phyloP scores from a whole-genome alignment of 2,329 filamentous ascomycete genomes.

The Ophiostoma himal-ulmi region DNA sequence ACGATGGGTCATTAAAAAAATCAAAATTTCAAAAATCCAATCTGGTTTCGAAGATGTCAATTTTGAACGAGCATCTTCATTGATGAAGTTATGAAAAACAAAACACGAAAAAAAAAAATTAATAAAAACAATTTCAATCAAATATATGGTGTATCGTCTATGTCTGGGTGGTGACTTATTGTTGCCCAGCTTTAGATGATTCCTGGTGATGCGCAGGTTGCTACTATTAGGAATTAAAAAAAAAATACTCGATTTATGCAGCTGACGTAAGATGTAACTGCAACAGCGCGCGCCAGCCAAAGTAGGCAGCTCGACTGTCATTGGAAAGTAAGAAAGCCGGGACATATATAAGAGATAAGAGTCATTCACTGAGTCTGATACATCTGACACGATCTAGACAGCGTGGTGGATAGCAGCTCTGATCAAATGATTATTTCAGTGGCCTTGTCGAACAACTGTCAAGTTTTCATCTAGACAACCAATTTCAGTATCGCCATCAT shows the following conservation, averaged over 20 bases:
- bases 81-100: background rate
- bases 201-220: background rate
- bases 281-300: background rate
- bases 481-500: background rate
- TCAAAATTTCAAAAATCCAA: conserved; percentile 12
- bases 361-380: background rate
- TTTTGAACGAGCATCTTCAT: conserved; percentile 14
- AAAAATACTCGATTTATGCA: background rate
- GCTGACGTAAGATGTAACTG: background rate
- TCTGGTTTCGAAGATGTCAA: background rate
- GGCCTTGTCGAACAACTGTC: background rate
- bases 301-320: background rate
- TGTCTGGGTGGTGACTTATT: background rate
- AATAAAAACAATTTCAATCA: background rate
- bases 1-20: conserved; percentile 21
- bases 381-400: background rate
- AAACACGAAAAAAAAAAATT: conserved; percentile 1
- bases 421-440: background rate
- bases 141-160: background rate
- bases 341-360: background rate
- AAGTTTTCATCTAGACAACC: background rate
- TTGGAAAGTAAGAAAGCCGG: background rate
- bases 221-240: background rate
- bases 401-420: background rate
- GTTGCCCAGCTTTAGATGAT: background rate